Percentiles rank a stretch among this genome's conserved stretches.
These are phyloP conservation scores for Pistacia atlantica DNA, from an alignment of 345 rosid genomes.

Conservation along the genomic window DNA sequence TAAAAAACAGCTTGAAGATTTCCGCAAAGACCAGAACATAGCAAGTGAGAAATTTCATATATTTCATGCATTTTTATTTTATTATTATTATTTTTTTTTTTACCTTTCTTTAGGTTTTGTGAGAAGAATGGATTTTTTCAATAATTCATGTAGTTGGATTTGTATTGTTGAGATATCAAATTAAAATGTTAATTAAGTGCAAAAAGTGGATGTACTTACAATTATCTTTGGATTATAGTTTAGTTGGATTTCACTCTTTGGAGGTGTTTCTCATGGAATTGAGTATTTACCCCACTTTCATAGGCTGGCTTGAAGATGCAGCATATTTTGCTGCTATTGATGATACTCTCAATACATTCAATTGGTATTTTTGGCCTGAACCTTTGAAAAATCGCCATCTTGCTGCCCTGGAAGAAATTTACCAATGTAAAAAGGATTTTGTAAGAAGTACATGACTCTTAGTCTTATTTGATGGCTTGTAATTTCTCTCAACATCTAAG, in stretches of 20 bases:
- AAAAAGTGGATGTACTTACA: neutral
- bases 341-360: conserved; percentile 49
- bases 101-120: no score
- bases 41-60: conserved; percentile 52
- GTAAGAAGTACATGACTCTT: conserved; percentile 49
- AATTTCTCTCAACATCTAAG: neutral
- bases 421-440: conserved; percentile 70
- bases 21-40: conserved; percentile 56
- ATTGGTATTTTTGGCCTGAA: conserved; percentile 94
- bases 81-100: no score
- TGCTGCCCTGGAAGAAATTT: conserved; percentile 83
- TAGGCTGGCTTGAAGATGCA: conserved; percentile 99
- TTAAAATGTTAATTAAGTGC: neutral
- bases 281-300: conserved; percentile 14
- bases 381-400: conserved; percentile 79
- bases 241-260: neutral
- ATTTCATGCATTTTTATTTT: neutral
- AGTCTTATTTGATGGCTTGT: conserved; percentile 12
- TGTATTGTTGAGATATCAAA: neutral
- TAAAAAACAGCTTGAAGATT: conserved; percentile 59
- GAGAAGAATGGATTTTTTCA: neutral
- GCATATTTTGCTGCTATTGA: conserved; percentile 96
- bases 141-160: neutral
- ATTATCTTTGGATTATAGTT: neutral
- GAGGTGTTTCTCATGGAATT: conserved; percentile 1